Evolutionary conservation across 306 rosid species (phyloP).

Genomic region (Lathyrus sativus): DNA sequence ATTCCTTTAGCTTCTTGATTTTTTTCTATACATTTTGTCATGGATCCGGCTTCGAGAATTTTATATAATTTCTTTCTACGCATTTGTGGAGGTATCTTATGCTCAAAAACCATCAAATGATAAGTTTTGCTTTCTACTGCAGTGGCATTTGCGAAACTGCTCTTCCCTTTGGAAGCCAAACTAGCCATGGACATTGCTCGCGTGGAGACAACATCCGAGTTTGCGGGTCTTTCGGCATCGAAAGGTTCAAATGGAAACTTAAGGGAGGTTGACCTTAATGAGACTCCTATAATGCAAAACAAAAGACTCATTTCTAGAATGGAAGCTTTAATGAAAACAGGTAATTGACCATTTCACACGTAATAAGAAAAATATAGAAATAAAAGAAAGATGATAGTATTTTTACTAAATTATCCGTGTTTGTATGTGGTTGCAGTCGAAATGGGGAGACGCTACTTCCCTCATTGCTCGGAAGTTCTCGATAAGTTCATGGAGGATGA

Average conservation of each 20-base stretch:
- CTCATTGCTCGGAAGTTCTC: slow-evolving; percentile 90
- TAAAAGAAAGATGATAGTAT: too few relatives aligned
- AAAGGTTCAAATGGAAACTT: slow-evolving; percentile 69
- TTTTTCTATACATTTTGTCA: too few relatives aligned
- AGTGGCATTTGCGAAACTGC: slow-evolving; percentile 84
- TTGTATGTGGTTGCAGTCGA: slow-evolving; percentile 57
- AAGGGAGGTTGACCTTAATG: slow-evolving; percentile 84
- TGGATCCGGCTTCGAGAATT: slow-evolving; percentile 12
- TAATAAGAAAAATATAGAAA: too few relatives aligned
- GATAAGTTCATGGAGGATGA: slow-evolving; percentile 85
- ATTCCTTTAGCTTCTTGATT: slow-evolving; percentile 13
- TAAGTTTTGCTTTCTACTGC: slow-evolving; percentile 37
- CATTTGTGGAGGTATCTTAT: slow-evolving; percentile 3
- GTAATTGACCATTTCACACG: slow-evolving; percentile 40
- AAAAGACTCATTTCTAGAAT: slow-evolving; percentile 67
- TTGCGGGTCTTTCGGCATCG: slow-evolving; percentile 51
- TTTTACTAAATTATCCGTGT: not conserved
- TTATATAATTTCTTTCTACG: not conserved
- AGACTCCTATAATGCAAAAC: slow-evolving; percentile 64
- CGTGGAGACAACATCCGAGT: slow-evolving; percentile 56
- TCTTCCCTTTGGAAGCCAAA: slow-evolving; percentile 89
- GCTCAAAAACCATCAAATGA: slow-evolving; percentile 14
- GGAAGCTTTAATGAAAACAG: slow-evolving; percentile 81
- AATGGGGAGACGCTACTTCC: slow-evolving; percentile 83
- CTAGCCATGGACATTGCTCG: slow-evolving; percentile 83